phyloP scores from a whole-genome alignment of 2,329 filamentous ascomycete species.

The Colletotrichum acutatum region DNA sequence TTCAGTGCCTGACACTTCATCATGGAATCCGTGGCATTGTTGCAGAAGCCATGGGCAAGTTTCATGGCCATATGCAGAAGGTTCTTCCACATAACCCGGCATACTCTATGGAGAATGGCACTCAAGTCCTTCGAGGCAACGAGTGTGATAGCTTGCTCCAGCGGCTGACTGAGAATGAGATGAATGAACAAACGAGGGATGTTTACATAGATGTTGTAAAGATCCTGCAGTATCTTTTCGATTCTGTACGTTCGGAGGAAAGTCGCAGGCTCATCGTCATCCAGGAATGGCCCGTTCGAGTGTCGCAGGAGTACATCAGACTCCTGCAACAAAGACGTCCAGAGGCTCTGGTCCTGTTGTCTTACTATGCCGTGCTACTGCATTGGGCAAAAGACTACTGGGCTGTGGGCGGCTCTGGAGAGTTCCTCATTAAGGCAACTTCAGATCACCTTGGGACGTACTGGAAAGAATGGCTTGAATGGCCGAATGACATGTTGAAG shows the following conservation, averaged over 20 bases:
- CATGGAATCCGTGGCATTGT: conserved; percentile 53
- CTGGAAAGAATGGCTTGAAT: conserved; percentile 41
- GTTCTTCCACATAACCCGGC: background rate
- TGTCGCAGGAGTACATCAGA: conserved; percentile 46
- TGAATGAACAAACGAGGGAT: background rate
- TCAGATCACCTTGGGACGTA: conserved; percentile 36
- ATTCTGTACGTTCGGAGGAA: background rate
- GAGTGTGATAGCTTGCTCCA: conserved; percentile 43
- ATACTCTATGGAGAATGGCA: background rate
- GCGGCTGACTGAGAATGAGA: conserved; percentile 31
- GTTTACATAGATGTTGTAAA: background rate
- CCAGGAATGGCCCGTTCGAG: conserved; percentile 46
- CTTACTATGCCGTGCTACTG: conserved; percentile 53
- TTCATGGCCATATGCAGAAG: background rate
- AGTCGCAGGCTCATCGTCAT: conserved; percentile 39
- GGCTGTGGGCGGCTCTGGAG: conserved; percentile 42
- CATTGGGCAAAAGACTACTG: conserved; percentile 47
- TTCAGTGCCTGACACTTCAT: conserved; percentile 53
- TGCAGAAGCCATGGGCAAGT: background rate
- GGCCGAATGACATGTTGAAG: conserved; percentile 34
- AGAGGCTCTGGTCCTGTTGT: conserved; percentile 48
- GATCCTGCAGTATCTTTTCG: background rate
- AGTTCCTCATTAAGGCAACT: conserved; percentile 38
- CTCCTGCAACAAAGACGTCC: conserved; percentile 2
- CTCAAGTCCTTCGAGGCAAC: background rate